A percentile compares a stretch with the other conserved stretches of the same genome.
phyloP scores from a whole-genome alignment of 2,329 filamentous ascomycete species.

The Colletotrichum sp. region DNA sequence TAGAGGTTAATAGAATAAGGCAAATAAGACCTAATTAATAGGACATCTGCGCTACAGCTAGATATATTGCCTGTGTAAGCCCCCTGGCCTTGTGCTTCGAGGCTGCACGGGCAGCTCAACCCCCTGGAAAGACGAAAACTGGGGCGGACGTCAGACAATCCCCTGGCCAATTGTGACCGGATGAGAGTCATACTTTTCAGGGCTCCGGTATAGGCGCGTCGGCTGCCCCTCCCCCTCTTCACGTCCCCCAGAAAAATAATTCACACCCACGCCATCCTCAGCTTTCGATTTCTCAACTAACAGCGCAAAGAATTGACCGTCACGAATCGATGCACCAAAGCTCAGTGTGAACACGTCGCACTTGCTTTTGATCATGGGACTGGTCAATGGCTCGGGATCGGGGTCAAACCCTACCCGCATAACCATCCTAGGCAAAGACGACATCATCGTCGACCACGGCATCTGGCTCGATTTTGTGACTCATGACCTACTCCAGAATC shows the following conservation, averaged over 20 bases:
- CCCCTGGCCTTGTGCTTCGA: too few species aligned
- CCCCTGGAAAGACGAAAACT: not conserved
- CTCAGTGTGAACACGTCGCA: not conserved
- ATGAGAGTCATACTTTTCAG: not conserved
- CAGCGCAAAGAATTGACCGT: not conserved
- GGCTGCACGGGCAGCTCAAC: not conserved
- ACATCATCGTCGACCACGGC: constrained; percentile 90
- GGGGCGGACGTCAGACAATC: not conserved
- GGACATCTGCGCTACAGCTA: too few species aligned
- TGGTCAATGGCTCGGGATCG: constrained; percentile 17
- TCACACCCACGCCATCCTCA: not conserved
- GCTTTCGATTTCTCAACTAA: not conserved
- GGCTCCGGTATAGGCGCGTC: not conserved
- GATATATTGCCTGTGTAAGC: too few species aligned
- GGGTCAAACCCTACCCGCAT: constrained; percentile 61
- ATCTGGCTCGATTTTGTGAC: constrained; percentile 86
- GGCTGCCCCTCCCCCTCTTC: not conserved
- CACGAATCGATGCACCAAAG: not conserved
- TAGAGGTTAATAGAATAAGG: too few species aligned
- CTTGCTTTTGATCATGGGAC: constrained; percentile 9
- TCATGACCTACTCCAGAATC: constrained; percentile 77
- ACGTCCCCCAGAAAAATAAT: not conserved
- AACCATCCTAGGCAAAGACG: constrained; percentile 84
- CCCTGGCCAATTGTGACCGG: not conserved
- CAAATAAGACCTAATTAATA: too few species aligned